Evolutionary conservation across 1,284 basidiomycete species (phyloP).

Genomic region (Ceratobasidium theobromae): DNA sequence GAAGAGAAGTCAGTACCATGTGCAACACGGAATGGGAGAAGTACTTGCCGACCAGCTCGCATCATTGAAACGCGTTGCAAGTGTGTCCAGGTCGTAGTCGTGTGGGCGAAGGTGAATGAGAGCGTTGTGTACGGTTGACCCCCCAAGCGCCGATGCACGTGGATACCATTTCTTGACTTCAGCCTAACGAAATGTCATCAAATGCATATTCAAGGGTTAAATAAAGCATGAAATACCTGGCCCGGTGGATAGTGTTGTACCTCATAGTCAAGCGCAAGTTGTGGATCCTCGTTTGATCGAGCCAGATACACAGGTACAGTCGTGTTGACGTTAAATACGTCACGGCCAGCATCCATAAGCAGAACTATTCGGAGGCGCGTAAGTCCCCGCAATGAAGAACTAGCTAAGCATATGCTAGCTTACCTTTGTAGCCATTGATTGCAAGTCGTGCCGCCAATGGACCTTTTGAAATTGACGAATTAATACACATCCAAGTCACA

Average conservation of each 20-base stretch:
- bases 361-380: neutral
- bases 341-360: conserved; percentile 24
- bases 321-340: conserved; percentile 20
- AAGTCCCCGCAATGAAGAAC: neutral
- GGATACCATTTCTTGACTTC: conserved; percentile 29
- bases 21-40: neutral
- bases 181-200: neutral
- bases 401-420: neutral
- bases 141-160: conserved; percentile 15
- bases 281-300: conserved; percentile 20
- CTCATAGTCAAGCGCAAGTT: conserved; percentile 24
- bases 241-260: conserved; percentile 27
- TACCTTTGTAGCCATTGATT: conserved; percentile 25
- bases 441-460: conserved; percentile 24
- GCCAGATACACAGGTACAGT: conserved; percentile 21
- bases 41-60: conserved; percentile 26
- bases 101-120: conserved; percentile 26
- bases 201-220: too few species aligned
- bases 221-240: neutral
- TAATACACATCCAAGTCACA: neutral
- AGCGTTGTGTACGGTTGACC: conserved; percentile 26
- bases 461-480: neutral
- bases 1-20: neutral
- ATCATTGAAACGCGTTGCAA: conserved; percentile 17
- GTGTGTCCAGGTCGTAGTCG: conserved; percentile 14